Conservation (phyloP, 2,329 filamentous ascomycete genomes). For the Huntiella bhutanensis region DNA sequence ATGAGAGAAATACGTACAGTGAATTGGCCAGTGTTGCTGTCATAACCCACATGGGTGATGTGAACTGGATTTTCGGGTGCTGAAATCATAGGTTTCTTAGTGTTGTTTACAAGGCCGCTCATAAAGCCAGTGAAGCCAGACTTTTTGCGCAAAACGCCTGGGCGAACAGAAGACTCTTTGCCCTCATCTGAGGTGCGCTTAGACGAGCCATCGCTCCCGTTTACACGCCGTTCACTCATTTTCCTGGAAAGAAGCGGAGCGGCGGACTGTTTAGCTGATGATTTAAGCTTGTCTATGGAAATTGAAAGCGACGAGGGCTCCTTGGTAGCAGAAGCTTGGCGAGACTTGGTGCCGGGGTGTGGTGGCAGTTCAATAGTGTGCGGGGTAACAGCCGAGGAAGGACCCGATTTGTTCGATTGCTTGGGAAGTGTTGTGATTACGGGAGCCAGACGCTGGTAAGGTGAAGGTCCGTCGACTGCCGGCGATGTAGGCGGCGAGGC, state of each 20-base stretch:
- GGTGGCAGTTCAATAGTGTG: conserved; percentile 2
- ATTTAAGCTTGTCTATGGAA: conserved; percentile 16
- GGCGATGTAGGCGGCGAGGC: conserved; percentile 8
- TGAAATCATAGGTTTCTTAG: conserved; percentile 86
- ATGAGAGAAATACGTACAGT: conserved; percentile 42
- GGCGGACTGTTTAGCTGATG: conserved; percentile 4
- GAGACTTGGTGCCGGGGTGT: conserved; percentile 1
- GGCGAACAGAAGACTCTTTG: conserved; percentile 31
- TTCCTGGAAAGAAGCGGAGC: conserved; percentile 33
- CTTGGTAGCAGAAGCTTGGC: not conserved
- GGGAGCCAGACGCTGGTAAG: not conserved
- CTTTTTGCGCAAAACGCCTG: conserved; percentile 55
- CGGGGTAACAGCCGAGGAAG: not conserved
- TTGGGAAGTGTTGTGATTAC: not conserved
- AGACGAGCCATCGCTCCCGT: conserved; percentile 31
- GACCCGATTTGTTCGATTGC: not conserved
- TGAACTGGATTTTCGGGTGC: conserved; percentile 94
- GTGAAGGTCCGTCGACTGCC: not conserved
- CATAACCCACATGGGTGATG: conserved; percentile 93
- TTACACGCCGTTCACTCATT: conserved; percentile 23
- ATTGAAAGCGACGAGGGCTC: conserved; percentile 46
- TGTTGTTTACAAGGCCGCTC: conserved; percentile 65
- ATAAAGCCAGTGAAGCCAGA: conserved; percentile 76
- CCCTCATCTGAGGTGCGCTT: conserved; percentile 69
- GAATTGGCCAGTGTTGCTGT: conserved; percentile 89